Base-by-base conservation (phyloP, 306 rosid genomes). In the Acacia crassicarpa region DNA sequence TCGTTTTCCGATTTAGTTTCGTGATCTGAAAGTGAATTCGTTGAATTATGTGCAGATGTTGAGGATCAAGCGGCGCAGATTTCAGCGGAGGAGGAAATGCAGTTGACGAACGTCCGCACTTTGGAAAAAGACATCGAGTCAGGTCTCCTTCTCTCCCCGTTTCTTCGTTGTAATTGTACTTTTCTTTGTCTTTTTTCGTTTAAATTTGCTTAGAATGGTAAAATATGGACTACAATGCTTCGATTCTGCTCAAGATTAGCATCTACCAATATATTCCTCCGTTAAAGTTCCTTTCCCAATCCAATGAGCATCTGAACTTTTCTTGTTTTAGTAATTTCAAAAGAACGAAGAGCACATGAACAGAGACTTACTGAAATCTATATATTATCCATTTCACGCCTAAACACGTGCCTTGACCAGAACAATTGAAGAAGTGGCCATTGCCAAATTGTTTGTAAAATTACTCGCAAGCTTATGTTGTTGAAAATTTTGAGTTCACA, bases 11-110 rank as follows among this genome's bases (percentile, higher is more conserved):
- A n/a, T 10, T 84, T 65, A 10, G 6, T 79, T 13, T 66, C 25
- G 4, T 12, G 4, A 75, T 79, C 70, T 66, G 51, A 68, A 49
- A 22, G n/a, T 62, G 67, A 13, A 51, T 67, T 25, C 5, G 59
- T 71, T 71, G 25, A 87, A 76, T 67, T 22, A n/a, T 61, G 32
- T 49, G 48, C 72, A 88, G 98, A 32, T 32, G 35, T 32, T 32
- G 35, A 95, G 80, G 98, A 95, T 83, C 92, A 93, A 86, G 94
- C 91, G 2, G 90, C 93, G 30, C 89, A 91, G 94, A 84, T 89
- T 69, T 88, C 98, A 0, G 92, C 87, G 23, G 89, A 93, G 81
- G 98, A 95, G 86, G 91, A 32, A 76, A 89, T 81, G 94, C 91
- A 88, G 45, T 74, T 84, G 61, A 88, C 91, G 20, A 90, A 91